A percentile compares a stretch with the other conserved stretches of the same genome.
phyloP scores from a whole-genome alignment of 139 green algal genomes.

The Dunaliella primolecta region DNA sequence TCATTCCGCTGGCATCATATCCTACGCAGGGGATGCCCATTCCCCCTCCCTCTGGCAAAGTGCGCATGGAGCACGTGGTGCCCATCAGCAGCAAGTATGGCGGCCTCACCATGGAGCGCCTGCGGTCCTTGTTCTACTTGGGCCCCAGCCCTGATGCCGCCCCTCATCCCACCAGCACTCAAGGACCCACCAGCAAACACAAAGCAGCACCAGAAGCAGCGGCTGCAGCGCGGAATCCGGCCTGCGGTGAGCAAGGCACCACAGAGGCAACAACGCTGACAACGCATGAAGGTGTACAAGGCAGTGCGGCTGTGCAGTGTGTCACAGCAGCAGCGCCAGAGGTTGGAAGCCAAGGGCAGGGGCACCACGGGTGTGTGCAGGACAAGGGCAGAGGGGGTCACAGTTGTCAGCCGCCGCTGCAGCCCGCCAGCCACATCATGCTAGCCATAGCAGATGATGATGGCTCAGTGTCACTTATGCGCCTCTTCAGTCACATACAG shows the following conservation, averaged over 20 bases:
- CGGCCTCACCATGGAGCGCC: conserved; percentile 11
- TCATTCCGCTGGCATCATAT: too few relatives aligned
- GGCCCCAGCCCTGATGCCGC: conserved; percentile 11
- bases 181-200: not conserved
- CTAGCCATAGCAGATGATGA: conserved; percentile 45
- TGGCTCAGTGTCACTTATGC: conserved; percentile 34
- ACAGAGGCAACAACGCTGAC: not conserved
- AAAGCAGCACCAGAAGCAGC: not conserved
- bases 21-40: not conserved
- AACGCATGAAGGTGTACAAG: not conserved
- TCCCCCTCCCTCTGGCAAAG: not conserved
- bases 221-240: not conserved
- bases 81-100: conserved; percentile 39
- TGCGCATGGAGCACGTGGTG: conserved; percentile 21
- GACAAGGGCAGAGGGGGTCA: not conserved
- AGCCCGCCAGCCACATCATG: conserved; percentile 20
- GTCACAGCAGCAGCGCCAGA: too few relatives aligned
- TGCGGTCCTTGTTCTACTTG: conserved; percentile 23
- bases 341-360: not conserved
- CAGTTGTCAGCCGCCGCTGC: not conserved
- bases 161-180: not conserved
- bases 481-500: conserved; percentile 40
- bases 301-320: not conserved
- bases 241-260: not conserved
- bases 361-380: not conserved